Evolutionary conservation across 2,329 filamentous ascomycete species (phyloP), one percentile per base, ranked within the genome.

Genomic region (Stagonosporopsis vannaccii): DNA sequence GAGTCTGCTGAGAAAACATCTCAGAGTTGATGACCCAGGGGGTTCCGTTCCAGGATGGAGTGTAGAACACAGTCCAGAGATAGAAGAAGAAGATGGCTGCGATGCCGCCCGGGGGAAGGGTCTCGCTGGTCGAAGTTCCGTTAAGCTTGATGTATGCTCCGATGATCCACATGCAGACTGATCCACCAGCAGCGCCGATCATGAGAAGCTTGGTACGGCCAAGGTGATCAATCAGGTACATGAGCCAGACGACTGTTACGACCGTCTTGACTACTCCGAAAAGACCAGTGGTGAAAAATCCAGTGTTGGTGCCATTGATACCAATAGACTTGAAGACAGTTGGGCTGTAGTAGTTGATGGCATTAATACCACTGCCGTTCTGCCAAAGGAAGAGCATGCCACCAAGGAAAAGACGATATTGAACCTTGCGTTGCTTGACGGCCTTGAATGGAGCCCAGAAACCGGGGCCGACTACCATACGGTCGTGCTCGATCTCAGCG

Each of bases 321-420:
- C 88, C 87, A 36, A 90, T 84, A 12, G 81, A 84, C 58, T 82
- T 82, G 80, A 92, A 91, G 9, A 91, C 84, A 0, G 84, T 88
- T 0, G 89, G 88, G 1, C 80, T 91, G 77, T 91, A 92, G 79
- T 91, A 92, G 78, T 90, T 87, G 51, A 87, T 70, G 19, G 89
- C 89, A 64, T 92, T 92, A 78, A 92, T 92, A 2, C 90, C 90
- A 3, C 79, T 82, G 45, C 87, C 87, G 66, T 94, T 94, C 75
- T 94, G 90, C 82, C 87, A 92, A 49, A 93, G 79, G 80, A 93
- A 93, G 19, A 94, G 81, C 67, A 90, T 84, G 51, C 84, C 84
- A 42, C 90, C 90, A 11, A 93, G 81, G 72, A 91, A 84, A 76
- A 94, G 87, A 37, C 90, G 85, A 80, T 86, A 91, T 62, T 85